Evolutionary conservation across 805 yeast genomes (phyloP).

Genomic region (Candida koratica): DNA sequence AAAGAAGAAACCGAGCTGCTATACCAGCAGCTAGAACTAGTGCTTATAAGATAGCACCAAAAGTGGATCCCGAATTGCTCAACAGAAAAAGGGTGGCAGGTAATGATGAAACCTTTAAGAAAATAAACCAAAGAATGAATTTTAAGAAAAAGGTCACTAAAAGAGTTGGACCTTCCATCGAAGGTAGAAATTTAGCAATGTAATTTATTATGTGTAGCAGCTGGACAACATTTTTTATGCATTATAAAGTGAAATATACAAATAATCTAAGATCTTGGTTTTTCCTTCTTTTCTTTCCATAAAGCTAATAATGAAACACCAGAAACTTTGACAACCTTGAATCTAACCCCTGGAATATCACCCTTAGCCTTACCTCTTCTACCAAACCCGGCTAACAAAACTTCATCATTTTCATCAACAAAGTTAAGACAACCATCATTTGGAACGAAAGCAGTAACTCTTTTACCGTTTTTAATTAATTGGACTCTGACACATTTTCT

Average conservation of each 20-base stretch:
- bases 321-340: constrained; percentile 99
- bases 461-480: constrained; percentile 99
- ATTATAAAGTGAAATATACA: constrained; percentile 14
- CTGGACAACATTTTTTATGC: no score
- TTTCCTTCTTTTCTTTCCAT: constrained; percentile 99
- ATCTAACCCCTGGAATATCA: constrained; percentile 99
- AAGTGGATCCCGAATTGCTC: constrained; percentile 51
- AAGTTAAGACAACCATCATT: constrained; percentile 99
- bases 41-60: constrained; percentile 89
- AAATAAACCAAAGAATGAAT: constrained; percentile 60
- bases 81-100: constrained; percentile 35
- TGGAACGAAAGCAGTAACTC: constrained; percentile 99
- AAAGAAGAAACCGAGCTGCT: constrained; percentile 89
- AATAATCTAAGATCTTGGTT: constrained; percentile 91
- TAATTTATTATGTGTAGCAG: constrained; percentile 17
- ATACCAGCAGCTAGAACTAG: constrained; percentile 89
- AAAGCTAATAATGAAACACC: constrained; percentile 99
- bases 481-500: constrained; percentile 99
- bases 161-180: constrained; percentile 76
- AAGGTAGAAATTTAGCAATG: constrained; percentile 57
- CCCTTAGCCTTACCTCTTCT: constrained; percentile 99
- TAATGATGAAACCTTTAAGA: constrained; percentile 74
- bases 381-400: constrained; percentile 99
- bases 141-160: constrained; percentile 47
- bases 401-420: constrained; percentile 99